A percentile compares a stretch with the other conserved stretches of the same genome.
These are phyloP conservation scores for Microbotryum intermedium DNA, from an alignment of 1,284 basidiomycete species.

Conservation along the genomic window DNA sequence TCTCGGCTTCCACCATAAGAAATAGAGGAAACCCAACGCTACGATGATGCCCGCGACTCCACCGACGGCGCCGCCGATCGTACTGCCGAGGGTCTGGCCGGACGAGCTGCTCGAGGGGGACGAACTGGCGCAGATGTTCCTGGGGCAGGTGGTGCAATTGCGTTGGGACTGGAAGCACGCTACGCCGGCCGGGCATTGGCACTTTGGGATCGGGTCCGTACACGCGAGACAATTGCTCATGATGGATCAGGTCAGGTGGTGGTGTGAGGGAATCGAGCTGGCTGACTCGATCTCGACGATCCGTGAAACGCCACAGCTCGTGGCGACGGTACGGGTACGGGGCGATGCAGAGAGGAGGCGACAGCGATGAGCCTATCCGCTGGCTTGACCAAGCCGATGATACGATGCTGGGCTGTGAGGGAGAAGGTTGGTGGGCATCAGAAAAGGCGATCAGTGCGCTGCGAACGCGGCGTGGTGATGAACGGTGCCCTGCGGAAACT, in stretches of 20 bases:
- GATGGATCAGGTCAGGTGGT: not conserved
- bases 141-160: slow-evolving; percentile 19
- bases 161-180: not conserved
- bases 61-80: slow-evolving; percentile 31
- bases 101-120: slow-evolving; percentile 3
- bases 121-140: slow-evolving; percentile 24
- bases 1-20: slow-evolving; percentile 32
- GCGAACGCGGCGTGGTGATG: too few relatives aligned
- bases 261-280: too few relatives aligned
- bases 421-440: too few relatives aligned
- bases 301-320: too few relatives aligned
- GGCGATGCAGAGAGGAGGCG: too few relatives aligned
- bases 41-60: slow-evolving; percentile 29
- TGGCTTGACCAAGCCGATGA: too few relatives aligned
- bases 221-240: slow-evolving; percentile 22
- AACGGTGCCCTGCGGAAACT: too few relatives aligned
- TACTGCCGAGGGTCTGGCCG: slow-evolving; percentile 15
- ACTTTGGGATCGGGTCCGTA: slow-evolving; percentile 12
- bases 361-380: too few relatives aligned
- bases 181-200: not conserved
- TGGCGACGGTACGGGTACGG: too few relatives aligned
- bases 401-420: too few relatives aligned
- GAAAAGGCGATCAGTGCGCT: too few relatives aligned
- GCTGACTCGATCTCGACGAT: too few relatives aligned
- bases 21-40: slow-evolving; percentile 26